phyloP scores from a whole-genome alignment of 768 basidiomycete genomes.

The Ephemerocybe angulata region DNA sequence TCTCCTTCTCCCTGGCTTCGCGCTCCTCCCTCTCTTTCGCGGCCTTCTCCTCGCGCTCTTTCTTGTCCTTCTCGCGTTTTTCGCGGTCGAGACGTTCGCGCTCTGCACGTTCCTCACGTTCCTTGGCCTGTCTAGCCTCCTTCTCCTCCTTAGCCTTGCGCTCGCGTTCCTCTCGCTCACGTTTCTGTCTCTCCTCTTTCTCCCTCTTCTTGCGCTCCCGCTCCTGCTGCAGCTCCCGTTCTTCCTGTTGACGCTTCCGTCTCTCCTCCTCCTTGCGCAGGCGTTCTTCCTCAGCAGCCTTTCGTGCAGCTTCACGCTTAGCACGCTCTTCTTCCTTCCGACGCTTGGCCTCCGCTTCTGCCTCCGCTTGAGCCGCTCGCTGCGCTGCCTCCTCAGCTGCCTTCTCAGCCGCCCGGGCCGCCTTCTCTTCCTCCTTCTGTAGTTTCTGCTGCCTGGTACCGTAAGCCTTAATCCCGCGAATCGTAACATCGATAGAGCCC shows the following conservation, averaged over 20 bases:
- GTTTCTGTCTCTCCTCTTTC: conserved; percentile 65
- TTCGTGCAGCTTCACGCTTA: conserved; percentile 70
- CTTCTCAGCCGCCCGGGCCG: conserved; percentile 77
- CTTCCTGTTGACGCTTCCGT: conserved; percentile 71
- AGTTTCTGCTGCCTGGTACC: conserved; percentile 77
- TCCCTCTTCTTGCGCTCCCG: conserved; percentile 71
- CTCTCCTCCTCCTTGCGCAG: conserved; percentile 79
- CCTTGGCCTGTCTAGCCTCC: conserved; percentile 61
- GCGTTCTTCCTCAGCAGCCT: conserved; percentile 80
- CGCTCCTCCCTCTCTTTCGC: conserved; percentile 29
- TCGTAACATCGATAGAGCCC: conserved; percentile 18
- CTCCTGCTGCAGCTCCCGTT: conserved; percentile 76
- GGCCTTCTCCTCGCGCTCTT: conserved; percentile 24
- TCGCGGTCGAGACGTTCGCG: conserved; percentile 43
- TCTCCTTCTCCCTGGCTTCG: conserved; percentile 43
- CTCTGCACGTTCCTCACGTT: conserved; percentile 53
- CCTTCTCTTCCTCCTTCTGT: conserved; percentile 89
- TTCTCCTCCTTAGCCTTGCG: conserved; percentile 66
- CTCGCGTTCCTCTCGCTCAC: conserved; percentile 73
- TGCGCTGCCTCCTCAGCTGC: conserved; percentile 80
- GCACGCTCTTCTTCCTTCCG: conserved; percentile 85
- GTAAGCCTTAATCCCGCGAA: conserved; percentile 1
- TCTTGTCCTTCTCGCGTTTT: conserved; percentile 42
- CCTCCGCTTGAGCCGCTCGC: conserved; percentile 70
- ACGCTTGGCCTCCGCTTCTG: conserved; percentile 78